A percentile compares a stretch with the other conserved stretches of the same genome.
Evolutionary conservation across 2,329 filamentous ascomycete species (phyloP).

Genomic region (Pleoardoris graminearum): DNA sequence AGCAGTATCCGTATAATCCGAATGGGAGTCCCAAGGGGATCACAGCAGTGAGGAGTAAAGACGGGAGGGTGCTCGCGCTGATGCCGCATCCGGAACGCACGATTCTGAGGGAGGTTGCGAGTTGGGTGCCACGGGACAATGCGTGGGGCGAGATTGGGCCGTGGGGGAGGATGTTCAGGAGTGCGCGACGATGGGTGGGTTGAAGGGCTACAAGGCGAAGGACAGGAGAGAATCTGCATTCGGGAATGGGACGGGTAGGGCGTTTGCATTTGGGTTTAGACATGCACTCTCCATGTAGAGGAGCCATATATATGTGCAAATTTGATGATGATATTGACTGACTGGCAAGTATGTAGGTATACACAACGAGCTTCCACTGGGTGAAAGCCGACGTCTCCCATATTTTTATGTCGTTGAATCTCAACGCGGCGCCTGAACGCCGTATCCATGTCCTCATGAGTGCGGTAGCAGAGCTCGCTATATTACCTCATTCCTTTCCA

Average conservation of each 20-base stretch:
- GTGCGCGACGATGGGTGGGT: constrained; percentile 85
- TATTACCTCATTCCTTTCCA: not conserved
- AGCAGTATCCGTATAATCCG: constrained; percentile 85
- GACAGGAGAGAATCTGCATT: not conserved
- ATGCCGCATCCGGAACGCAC: constrained; percentile 97
- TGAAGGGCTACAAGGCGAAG: constrained; percentile 62
- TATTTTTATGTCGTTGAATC: too few species aligned
- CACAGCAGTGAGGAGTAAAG: constrained; percentile 73
- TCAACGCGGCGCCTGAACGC: not conserved
- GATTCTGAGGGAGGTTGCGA: constrained; percentile 75
- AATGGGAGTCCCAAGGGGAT: constrained; percentile 84
- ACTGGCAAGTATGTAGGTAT: too few species aligned
- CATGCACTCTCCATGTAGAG: too few species aligned
- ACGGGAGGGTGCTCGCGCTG: constrained; percentile 81
- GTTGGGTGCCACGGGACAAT: constrained; percentile 69
- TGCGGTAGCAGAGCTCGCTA: not conserved
- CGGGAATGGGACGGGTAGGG: not conserved
- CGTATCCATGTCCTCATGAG: not conserved
- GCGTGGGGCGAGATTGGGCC: constrained; percentile 82
- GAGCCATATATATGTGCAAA: too few species aligned
- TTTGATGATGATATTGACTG: too few species aligned
- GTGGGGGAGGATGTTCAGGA: constrained; percentile 85
- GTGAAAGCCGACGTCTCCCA: too few species aligned
- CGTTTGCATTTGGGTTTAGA: not conserved
- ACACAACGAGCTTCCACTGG: too few species aligned